Base-by-base conservation (phyloP, 1,139 yeast species). In the Hyphopichia buzzinii region DNA sequence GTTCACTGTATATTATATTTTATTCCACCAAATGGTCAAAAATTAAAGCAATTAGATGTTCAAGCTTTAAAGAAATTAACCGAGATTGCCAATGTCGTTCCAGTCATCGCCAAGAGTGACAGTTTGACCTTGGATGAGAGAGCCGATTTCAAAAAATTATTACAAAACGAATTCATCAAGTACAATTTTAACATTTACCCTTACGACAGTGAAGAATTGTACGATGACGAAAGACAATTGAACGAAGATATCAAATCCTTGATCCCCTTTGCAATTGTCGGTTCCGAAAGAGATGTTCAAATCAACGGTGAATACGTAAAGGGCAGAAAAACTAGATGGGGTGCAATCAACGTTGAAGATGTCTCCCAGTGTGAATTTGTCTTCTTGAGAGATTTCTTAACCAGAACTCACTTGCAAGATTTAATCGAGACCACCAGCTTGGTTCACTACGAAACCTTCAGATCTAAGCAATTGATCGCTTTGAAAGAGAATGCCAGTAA, bases 311-410 rank as follows among this genome's bases (percentile, higher is more conserved):
- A 84, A 54, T 66, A 75, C 22, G 86, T 88, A 29, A 83, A 94
- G 53, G 97, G 96, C 33, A 82, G 98, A 68, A 81, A 84, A 64
- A 88, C 94, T 40, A 81, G 84, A 57, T 92, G 97, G 96, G 97
- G 97, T 31, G 74, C 82, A 17, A 82, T 88, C 47, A 84, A 90
- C 60, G 87, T 92, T 40, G 97, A 90, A 64, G 96, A 92, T 63
- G 90, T 88, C 40, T 79, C 81, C 42, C 97, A 92, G 62, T 89
- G 97, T 66, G 98, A 92, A 67, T 92, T 92, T 71, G 86, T 88
- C 34, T 88, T 87, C 53, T 78, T 92, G 57, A 79, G 97, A 64
- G 95, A 89, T 62, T 92, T 92, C 63, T 77, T 92, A 58, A 87
- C 96, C 37, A 81, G 97, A 67, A 90, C 97, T 21, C 97, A 92